A percentile compares a stretch with the other conserved stretches of the same genome.
These are phyloP conservation scores for Sonneratia caseolaris DNA, from an alignment of 345 rosid species.

Conservation along the genomic window DNA sequence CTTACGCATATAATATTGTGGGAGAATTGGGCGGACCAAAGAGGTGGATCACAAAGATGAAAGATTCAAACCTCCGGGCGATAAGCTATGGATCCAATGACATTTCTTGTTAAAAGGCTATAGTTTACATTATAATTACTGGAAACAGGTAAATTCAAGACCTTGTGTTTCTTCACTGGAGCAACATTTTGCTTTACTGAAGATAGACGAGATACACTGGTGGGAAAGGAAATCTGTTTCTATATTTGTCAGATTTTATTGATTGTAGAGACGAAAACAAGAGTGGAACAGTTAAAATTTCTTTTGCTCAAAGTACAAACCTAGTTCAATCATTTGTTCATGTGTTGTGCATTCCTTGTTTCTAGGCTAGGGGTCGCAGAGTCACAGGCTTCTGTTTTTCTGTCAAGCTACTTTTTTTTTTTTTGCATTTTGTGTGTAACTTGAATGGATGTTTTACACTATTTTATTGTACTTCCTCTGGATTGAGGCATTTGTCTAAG, in stretches of 20 bases:
- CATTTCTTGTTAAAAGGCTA: slow-evolving; percentile 47
- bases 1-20: slow-evolving; percentile 69
- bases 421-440: no score
- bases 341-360: not conserved
- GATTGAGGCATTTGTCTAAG: no score
- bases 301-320: not conserved
- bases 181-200: not conserved
- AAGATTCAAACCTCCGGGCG: slow-evolving; percentile 61
- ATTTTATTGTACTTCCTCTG: no score
- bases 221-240: not conserved
- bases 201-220: not conserved
- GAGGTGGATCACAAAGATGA: slow-evolving; percentile 87
- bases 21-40: slow-evolving; percentile 57
- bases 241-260: not conserved
- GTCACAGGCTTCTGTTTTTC: no score
- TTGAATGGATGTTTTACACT: no score
- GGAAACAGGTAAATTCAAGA: not conserved
- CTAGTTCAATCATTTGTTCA: not conserved
- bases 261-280: not conserved
- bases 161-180: not conserved
- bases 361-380: no score
- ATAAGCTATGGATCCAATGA: slow-evolving; percentile 73
- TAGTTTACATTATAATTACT: not conserved
- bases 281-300: not conserved
- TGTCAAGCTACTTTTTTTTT: no score